Evolutionary conservation across 768 basidiomycete species (phyloP), one percentile per base, ranked within the genome.

Genomic region (Hirschioporus abietinus): DNA sequence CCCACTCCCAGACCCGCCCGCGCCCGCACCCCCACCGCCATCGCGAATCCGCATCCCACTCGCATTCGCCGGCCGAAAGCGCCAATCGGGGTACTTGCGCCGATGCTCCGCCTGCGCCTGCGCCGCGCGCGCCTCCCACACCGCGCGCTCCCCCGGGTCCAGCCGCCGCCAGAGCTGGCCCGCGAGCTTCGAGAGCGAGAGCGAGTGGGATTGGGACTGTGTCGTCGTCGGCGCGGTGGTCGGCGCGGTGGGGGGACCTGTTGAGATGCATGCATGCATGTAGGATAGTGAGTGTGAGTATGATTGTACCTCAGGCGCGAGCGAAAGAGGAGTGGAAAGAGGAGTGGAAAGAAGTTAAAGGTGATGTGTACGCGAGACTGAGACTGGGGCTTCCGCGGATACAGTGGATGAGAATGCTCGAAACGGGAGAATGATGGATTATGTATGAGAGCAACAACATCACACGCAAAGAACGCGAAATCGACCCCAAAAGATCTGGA

Each of bases 131-230:
- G 82, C 88, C 73, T 93, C 92, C 91, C 91, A 93, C 63, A 84
- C 79, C 68, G 88, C 84, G 66, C 88, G 83, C 72, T 93, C 89
- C 66, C 84, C 81, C 18, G 81, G 81, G 9, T 90, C 78, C 20
- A 93, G 85, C 0, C 85, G 82, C 73, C 87, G 88, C 91, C 91
- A 93, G 72, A 83, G 87, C 75, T 85, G 85, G 25, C 91, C 91
- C 67, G 92, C 90, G 72, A 92, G 93, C 84, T 91, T 92, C 15
- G 90, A 92, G n/a, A 93, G 80, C 2, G 91, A n/a, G n/a, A n/a
- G n/a, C n/a, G n/a, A n/a, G n/a, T n/a, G n/a, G n/a, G n/a, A 91
- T 70, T 30, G 30, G 30, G 2, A 3, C 30, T 30, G 30, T 65
- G 30, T 8, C 30, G 30, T 30, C 30, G n/a, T n/a, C n/a, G n/a